Conservation (phyloP, 257 asterid species). For the Solanum tacnaense region DNA sequence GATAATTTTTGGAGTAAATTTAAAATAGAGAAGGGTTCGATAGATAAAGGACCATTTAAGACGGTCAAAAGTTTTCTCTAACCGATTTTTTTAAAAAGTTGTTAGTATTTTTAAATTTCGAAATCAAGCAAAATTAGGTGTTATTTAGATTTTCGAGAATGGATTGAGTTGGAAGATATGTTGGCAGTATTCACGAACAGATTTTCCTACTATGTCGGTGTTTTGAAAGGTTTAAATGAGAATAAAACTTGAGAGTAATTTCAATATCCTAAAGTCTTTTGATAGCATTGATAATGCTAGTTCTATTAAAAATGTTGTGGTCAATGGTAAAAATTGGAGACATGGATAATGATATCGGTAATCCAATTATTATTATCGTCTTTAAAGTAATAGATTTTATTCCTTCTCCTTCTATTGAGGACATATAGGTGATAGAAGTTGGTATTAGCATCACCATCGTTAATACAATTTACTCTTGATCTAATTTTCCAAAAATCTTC, state of each 20-base stretch:
- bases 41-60: neutral
- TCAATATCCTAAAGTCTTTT: too few species aligned
- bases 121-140: too few species aligned
- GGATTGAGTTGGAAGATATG: neutral
- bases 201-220: neutral
- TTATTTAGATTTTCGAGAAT: too few species aligned
- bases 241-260: neutral
- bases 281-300: too few species aligned
- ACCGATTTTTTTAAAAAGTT: fast-evolving
- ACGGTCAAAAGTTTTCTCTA: neutral
- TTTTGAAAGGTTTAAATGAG: neutral
- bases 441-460: neutral
- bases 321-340: too few species aligned
- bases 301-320: too few species aligned
- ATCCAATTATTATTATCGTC: neutral
- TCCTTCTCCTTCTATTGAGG: neutral
- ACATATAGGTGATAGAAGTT: neutral
- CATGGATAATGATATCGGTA: neutral
- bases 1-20: neutral
- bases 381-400: neutral
- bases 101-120: neutral
- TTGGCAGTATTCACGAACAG: neutral
- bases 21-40: neutral
- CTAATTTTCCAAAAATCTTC: neutral
- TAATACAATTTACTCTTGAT: neutral